Conservation (phyloP, 306 rosid species). For the Lathyrus tuberosus region DNA sequence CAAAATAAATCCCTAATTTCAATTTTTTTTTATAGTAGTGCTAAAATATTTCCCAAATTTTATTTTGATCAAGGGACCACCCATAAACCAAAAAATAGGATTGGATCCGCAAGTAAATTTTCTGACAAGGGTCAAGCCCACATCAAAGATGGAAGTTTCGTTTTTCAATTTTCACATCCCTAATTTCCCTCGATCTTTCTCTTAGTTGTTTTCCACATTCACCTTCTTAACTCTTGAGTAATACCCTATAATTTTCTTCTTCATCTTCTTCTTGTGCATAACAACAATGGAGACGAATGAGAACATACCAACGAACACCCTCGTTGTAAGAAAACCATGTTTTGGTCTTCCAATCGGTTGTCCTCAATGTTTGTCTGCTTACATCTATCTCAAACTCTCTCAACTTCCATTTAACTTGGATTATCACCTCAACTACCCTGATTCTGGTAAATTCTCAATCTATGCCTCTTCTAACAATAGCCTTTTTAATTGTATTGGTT, state of each 20-base stretch:
- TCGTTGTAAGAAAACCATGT: conserved; percentile 83
- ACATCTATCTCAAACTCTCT: conserved; percentile 75
- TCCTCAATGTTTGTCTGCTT: conserved; percentile 72
- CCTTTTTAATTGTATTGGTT: conserved; percentile 14
- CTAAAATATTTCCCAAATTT: conserved; percentile 40
- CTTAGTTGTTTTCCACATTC: background rate
- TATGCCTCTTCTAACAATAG: background rate
- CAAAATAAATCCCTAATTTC: too few species aligned
- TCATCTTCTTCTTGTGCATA: conserved; percentile 23
- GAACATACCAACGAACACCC: conserved; percentile 47
- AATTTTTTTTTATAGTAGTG: too few species aligned
- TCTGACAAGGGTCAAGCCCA: too few species aligned
- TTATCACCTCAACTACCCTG: conserved; percentile 72
- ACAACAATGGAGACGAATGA: conserved; percentile 39
- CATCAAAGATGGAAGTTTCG: too few species aligned
- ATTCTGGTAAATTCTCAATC: conserved; percentile 61
- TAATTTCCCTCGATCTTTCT: too few species aligned
- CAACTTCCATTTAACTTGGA: conserved; percentile 67
- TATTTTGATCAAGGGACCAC: too few species aligned
- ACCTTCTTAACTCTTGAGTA: background rate
- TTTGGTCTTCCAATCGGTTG: conserved; percentile 88
- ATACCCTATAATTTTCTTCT: background rate
- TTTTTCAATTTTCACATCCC: too few species aligned
- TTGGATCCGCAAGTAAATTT: too few species aligned
- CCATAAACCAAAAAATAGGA: too few species aligned